Evolutionary conservation across 495 filamentous ascomycete species (phyloP).

Genomic region (Pseudoneurospora amorphoporcata): DNA sequence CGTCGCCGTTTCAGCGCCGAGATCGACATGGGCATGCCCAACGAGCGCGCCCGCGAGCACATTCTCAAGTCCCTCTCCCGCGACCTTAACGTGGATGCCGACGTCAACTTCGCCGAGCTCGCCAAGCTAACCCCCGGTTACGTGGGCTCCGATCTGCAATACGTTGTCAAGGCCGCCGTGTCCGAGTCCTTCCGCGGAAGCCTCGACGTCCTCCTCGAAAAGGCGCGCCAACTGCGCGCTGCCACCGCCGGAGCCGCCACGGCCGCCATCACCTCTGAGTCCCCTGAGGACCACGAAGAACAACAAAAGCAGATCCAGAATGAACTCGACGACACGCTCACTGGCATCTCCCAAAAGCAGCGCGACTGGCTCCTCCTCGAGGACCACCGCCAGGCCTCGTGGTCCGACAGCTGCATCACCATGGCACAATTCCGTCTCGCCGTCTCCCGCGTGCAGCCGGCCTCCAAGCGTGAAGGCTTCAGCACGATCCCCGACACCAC

Average conservation of each 20-base stretch:
- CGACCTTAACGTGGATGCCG: conserved; percentile 54
- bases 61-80: conserved; percentile 73
- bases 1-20: conserved; percentile 84
- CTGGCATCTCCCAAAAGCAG: conserved; percentile 29
- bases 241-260: conserved; percentile 43
- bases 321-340: background rate
- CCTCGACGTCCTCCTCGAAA: conserved; percentile 13
- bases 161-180: conserved; percentile 48
- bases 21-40: conserved; percentile 92
- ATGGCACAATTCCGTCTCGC: conserved; percentile 62
- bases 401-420: conserved; percentile 22
- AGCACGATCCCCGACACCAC: conserved; percentile 95
- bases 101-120: conserved; percentile 68
- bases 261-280: background rate
- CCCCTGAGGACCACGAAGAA: background rate
- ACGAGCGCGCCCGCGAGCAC: conserved; percentile 69
- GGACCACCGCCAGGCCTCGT: conserved; percentile 15
- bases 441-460: conserved; percentile 79
- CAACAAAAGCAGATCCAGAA: background rate
- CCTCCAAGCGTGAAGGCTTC: conserved; percentile 91
- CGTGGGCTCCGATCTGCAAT: conserved; percentile 86
- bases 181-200: conserved; percentile 15
- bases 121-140: conserved; percentile 90
- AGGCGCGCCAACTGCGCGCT: conserved; percentile 22
- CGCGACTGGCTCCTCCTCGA: conserved; percentile 26